Evolutionary conservation across 768 basidiomycete genomes (phyloP), one percentile per base, ranked within the genome.

Genomic region (Pisolithus microcarpus): DNA sequence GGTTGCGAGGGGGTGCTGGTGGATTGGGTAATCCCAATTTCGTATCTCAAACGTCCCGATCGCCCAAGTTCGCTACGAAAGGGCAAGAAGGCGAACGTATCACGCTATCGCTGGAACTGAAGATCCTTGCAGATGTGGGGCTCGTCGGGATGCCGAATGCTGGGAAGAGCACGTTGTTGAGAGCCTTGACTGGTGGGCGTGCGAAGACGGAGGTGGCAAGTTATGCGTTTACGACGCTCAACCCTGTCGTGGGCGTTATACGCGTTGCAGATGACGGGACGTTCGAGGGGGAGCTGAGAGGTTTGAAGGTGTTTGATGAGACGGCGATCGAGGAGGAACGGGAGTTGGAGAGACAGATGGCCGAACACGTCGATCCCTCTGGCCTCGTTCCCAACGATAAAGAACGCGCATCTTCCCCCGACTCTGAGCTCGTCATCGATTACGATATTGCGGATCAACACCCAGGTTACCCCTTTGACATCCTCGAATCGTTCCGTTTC

Each of bases 61-160:
- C 89, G 0, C 92, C 94, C 3, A 91, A 92, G 65, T 88, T 88
- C 55, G 94, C 90, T 0, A 85, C 88, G 16, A 78, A 82, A 16
- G 92, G 90, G 0, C 74, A 77, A 7, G 78, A 79, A 4, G 91
- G 67, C 16, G 87, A 91, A 58, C 75, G 81, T 5, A 69, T 94
- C 55, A 85, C 86, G 1, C 76, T 98, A n/a, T 77, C 83, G 18
- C 74, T 99, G 13, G 95, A 96, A 65, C 84, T 99, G 54, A 97
- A 97, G 66, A 76, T 95, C 6, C 75, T 94, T 3, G 92, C 95
- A 2, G 95, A 99, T 65, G 75, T 98, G n/a, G 96, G 91, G 0
- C 73, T 99, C 18, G 93, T 99, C 2, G 96, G 96, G 0, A 84
- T 96, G 72, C 96, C 96, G 7, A 99, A 97, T 58, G 91, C 89